phyloP scores from a whole-genome alignment of 805 yeast species.

The Saccharomycopsis guyanensis region DNA sequence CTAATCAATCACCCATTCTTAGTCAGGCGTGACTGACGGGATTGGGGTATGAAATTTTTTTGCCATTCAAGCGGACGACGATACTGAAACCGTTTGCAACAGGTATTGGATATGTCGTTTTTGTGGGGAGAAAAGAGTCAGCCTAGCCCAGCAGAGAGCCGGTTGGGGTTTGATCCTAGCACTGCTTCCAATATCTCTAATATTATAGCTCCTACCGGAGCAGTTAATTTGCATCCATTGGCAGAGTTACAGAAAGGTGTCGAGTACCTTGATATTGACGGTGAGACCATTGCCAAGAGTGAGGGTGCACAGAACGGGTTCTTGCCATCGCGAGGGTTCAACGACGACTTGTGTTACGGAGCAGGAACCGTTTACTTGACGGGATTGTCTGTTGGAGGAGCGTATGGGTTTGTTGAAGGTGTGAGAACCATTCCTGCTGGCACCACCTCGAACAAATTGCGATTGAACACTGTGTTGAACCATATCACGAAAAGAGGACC shows the following conservation, averaged over 20 bases:
- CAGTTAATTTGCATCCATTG: conserved; percentile 81
- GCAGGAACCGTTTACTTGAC: conserved; percentile 88
- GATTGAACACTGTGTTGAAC: conserved; percentile 83
- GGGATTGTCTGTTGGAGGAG: conserved; percentile 86
- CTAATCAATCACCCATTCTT: too few species aligned
- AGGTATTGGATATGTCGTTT: conserved; percentile 14
- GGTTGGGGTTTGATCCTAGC: conserved; percentile 55
- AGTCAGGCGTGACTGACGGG: too few species aligned
- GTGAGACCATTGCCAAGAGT: conserved; percentile 62
- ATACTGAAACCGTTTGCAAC: not conserved
- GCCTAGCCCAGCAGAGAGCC: conserved; percentile 2
- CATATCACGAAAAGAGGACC: conserved; percentile 95
- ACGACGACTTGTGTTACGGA: conserved; percentile 96
- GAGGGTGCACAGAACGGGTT: conserved; percentile 80
- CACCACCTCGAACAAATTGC: conserved; percentile 64
- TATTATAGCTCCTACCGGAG: conserved; percentile 48
- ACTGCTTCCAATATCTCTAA: conserved; percentile 56
- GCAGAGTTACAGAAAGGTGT: conserved; percentile 88
- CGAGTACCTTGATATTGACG: conserved; percentile 85
- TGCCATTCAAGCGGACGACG: not conserved
- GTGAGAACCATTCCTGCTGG: conserved; percentile 64
- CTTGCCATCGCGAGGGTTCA: conserved; percentile 95
- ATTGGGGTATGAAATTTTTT: not conserved
- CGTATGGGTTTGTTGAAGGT: conserved; percentile 84
- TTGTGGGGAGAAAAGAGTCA: conserved; percentile 18